These are phyloP conservation scores for Salvia hispanica DNA, from an alignment of 257 asterid species.

Conservation along the genomic window DNA sequence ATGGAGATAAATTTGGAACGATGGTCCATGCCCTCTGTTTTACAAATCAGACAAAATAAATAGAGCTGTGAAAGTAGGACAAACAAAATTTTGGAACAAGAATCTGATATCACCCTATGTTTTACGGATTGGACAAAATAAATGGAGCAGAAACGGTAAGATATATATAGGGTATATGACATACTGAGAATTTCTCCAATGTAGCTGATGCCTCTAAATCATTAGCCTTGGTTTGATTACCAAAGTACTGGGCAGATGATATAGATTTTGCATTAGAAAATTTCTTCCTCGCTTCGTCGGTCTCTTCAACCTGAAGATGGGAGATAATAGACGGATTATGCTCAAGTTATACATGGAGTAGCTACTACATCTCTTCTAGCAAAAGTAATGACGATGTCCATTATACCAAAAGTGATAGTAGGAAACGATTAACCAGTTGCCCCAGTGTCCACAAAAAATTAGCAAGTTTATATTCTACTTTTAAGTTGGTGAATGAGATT, in stretches of 20 bases:
- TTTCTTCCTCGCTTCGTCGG: slow-evolving; percentile 97
- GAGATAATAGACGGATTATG: slow-evolving; percentile 10
- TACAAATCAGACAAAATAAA: no score
- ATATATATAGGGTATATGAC: slow-evolving; percentile 30
- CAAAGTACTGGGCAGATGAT: slow-evolving; percentile 94
- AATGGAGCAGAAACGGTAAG: slow-evolving; percentile 9
- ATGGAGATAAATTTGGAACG: not conserved
- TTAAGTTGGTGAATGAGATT: slow-evolving; percentile 15
- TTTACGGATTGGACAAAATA: not conserved
- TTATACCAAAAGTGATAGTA: not conserved
- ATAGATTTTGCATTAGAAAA: slow-evolving; percentile 94
- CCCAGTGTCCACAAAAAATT: slow-evolving; percentile 25
- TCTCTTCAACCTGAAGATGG: slow-evolving; percentile 76
- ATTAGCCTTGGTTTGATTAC: slow-evolving; percentile 59
- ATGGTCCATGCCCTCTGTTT: no score
- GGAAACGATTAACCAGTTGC: slow-evolving; percentile 3
- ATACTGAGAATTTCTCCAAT: slow-evolving; percentile 88
- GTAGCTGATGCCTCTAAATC: slow-evolving; percentile 71
- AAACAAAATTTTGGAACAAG: not conserved
- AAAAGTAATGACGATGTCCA: not conserved
- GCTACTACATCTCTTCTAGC: not conserved
- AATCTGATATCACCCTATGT: not conserved
- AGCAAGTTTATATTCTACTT: slow-evolving; percentile 29
- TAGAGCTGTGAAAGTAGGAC: no score
- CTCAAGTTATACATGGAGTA: not conserved